These are phyloP conservation scores for Hyaloperonospora arabidopsidis DNA, from an alignment of 352 stramenopile genomes.

Conservation along the genomic window DNA sequence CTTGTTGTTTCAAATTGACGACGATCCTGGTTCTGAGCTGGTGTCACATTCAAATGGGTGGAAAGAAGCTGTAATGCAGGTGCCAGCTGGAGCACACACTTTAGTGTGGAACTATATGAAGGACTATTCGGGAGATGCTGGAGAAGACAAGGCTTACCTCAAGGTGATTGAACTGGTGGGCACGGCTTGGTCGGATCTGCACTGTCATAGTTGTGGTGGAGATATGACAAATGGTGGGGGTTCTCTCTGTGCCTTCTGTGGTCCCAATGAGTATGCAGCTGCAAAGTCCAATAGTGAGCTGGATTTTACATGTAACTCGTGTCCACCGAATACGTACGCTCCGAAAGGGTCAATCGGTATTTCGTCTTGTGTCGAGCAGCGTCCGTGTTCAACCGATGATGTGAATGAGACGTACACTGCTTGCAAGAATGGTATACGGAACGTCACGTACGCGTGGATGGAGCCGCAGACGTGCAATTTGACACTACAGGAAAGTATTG, in stretches of 20 bases:
- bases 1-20: constrained; percentile 66
- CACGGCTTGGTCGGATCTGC: constrained; percentile 66
- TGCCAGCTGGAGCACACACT: constrained; percentile 52
- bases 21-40: constrained; percentile 40
- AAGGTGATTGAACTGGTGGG: constrained; percentile 79
- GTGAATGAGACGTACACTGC: constrained; percentile 51
- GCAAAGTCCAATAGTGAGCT: constrained; percentile 63
- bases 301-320: constrained; percentile 69
- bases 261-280: constrained; percentile 67
- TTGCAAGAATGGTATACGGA: constrained; percentile 45
- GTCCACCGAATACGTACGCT: constrained; percentile 49
- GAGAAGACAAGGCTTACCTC: constrained; percentile 58
- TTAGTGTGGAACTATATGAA: constrained; percentile 81
- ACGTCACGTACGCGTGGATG: constrained; percentile 61
- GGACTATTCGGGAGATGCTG: constrained; percentile 60
- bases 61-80: constrained; percentile 50
- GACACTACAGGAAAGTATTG: constrained; percentile 35
- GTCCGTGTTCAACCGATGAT: constrained; percentile 54
- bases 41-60: constrained; percentile 65
- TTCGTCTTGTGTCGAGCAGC: constrained; percentile 53
- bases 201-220: constrained; percentile 64
- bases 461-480: constrained; percentile 56
- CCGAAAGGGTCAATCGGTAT: constrained; percentile 69
- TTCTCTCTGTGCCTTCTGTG: constrained; percentile 72
- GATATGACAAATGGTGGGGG: constrained; percentile 72